Base-by-base conservation (phyloP, 2,329 filamentous ascomycete species). In the Colletotrichum gloeosporioides region DNA sequence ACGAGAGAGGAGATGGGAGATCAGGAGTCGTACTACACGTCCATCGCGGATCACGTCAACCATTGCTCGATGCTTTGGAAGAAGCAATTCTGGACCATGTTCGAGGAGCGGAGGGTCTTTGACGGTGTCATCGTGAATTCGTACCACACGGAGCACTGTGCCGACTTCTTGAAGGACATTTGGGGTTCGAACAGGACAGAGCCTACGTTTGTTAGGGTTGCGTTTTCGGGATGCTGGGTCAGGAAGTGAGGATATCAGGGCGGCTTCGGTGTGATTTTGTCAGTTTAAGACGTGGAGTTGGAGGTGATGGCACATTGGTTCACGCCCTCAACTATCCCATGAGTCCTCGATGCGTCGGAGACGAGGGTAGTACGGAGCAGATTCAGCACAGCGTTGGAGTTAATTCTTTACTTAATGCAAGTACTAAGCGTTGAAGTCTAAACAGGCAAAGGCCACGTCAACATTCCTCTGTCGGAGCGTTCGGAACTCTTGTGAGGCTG, bases 41-140 rank as follows among this genome's bases (percentile, higher is more conserved):
- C 78, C 0, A 71, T 77, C 2, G 75, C 78, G 1, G 80, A 82
- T 53, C 80, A 82, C 59, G 63, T 82, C 18, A 79, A 80, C 39
- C 80, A 82, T 65, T 82, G 80, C 62, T 78, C 78, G 1, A 77
- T 79, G 78, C 66, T 82, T 18, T 82, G 80, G 80, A 78, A 76
- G 61, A 81, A 80, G 67, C 80, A 82, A 65, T 82, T 80, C 31
- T 78, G 78, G 73, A 78, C 78, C 6, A 44, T 82, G 12, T 81
- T 77, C 63, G 79, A 81, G 59, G 78, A 80, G 16, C 31, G 78
- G 12, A 63, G 53, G 15, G 61, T 62, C 2, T 70, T 80, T 15
- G 81, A 82, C 27, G 77, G 77, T 2, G 75, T 81, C 12, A 77
- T 80, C 25, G 75, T 78, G 1, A 79, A 77, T 22, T 71, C 72